Evolutionary conservation across 306 rosid species (phyloP), one percentile per base, ranked within the genome.

Genomic region (Casuarina equisetifolia): DNA sequence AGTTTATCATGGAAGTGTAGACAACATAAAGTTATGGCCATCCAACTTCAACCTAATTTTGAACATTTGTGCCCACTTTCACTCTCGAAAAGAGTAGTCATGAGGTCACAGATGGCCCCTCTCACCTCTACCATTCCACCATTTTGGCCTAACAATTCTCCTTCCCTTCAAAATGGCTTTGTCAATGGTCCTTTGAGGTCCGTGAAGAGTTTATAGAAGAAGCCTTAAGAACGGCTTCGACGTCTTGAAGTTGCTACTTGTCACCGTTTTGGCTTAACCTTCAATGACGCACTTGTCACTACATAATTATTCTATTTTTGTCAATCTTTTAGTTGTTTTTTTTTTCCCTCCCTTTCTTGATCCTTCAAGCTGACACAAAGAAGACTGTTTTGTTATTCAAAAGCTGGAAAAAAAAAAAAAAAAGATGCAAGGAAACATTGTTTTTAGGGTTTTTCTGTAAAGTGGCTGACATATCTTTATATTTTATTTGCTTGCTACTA

Each of bases 141-240:
- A 72, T 38, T 9, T 35, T 70, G 69, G 62, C 74, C 81, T 71
- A 25, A 25, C 32, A 13, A 6, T 44, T 35, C 4, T 55, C 39
- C 61, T n/a, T 80, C 51, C 81, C 77, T 62, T 76, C 75, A 46
- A 81, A 69, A 69, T 57, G 19, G 45, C 51, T 46, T 45, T 64
- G 32, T 35, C 54, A 72, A 73, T 48, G 67, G 75, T 80, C 62
- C 73, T 43, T 43, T 78, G 20, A 58, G 76, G 55, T 72, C 53
- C 72, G 32, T 57, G 50, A 67, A 50, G 75, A 74, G 72, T 57
- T 58, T 1, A 25, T 1, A 25, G 32, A 25, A 25, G 32, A 25
- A 25, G 32, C 32, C 0, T 25, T 25, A 25, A 25, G 32, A 25
- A 25, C 32, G 32, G 32, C 32, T 25, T 25, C 32, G 32, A 25